Percentiles rank a stretch among this genome's conserved stretches.
Evolutionary conservation across 1,284 basidiomycete genomes (phyloP).

Genomic region (Heterobasidion occidentale): DNA sequence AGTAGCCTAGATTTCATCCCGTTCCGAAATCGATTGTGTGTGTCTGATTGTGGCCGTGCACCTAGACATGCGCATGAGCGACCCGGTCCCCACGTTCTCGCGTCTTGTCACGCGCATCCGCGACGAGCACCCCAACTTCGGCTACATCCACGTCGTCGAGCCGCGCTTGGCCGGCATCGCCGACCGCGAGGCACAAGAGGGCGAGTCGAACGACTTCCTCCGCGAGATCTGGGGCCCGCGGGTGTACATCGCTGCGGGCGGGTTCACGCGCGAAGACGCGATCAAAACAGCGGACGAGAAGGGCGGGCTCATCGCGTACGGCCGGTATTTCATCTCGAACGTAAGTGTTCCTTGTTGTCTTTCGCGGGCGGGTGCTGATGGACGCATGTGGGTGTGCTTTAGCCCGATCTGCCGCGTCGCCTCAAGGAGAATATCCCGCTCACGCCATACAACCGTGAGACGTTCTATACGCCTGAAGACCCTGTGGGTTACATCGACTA

Average conservation of each 20-base stretch:
- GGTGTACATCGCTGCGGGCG: conserved; percentile 28
- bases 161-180: conserved; percentile 17
- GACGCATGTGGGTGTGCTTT: neutral
- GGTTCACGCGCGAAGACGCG: conserved; percentile 16
- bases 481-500: conserved; percentile 21
- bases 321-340: conserved; percentile 37
- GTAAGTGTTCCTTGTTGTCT: conserved; percentile 15
- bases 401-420: conserved; percentile 36
- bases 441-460: conserved; percentile 15
- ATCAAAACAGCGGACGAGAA: conserved; percentile 17
- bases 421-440: conserved; percentile 16
- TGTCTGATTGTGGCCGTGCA: too few species aligned
- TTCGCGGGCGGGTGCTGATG: neutral
- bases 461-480: conserved; percentile 14
- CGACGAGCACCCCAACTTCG: neutral
- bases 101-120: conserved; percentile 1
- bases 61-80: conserved; percentile 14
- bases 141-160: conserved; percentile 19
- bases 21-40: too few species aligned
- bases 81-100: conserved; percentile 4
- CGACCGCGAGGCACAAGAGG: conserved; percentile 4
- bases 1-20: neutral
- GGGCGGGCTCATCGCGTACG: conserved; percentile 31
- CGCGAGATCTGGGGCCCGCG: conserved; percentile 15
- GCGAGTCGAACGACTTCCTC: conserved; percentile 19